Conservation (phyloP, 495 filamentous ascomycete genomes). For the Lineolata rhizophorae region DNA sequence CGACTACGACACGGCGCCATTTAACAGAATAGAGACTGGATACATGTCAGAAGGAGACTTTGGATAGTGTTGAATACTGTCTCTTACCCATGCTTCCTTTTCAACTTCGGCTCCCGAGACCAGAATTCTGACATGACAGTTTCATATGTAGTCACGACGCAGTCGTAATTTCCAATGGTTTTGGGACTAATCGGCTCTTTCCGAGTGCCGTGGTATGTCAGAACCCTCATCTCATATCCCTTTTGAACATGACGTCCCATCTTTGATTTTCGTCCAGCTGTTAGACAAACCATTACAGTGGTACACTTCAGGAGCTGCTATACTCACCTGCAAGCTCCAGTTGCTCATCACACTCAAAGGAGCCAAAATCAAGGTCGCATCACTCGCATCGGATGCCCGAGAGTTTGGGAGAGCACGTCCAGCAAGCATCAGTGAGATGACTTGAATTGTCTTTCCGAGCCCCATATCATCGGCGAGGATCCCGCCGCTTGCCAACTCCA, state of each 20-base stretch:
- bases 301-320: no score
- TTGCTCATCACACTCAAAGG: conserved; percentile 85
- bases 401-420: conserved; percentile 11
- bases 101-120: conserved; percentile 7
- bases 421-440: conserved; percentile 59
- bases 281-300: no score
- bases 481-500: conserved; percentile 52
- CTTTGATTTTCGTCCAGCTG: no score
- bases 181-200: conserved; percentile 28
- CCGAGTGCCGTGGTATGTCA: conserved; percentile 54
- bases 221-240: conserved; percentile 36
- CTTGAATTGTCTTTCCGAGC: conserved; percentile 76
- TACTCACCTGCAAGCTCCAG: conserved; percentile 70
- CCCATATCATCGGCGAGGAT: conserved; percentile 92
- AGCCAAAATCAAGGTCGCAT: conserved; percentile 57
- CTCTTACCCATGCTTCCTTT: conserved; percentile 5
- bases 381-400: conserved; percentile 15
- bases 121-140: conserved; percentile 12
- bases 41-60: conserved; percentile 11
- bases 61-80: conserved; percentile 11
- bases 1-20: conserved; percentile 68
- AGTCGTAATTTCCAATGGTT: conserved; percentile 37
- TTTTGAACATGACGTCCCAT: conserved; percentile 48
- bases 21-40: conserved; percentile 37
- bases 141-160: conserved; percentile 75